Percentiles rank a stretch among this genome's conserved stretches.
Conservation (phyloP, 176 grass and related monocot genomes). For the Raddia distichophylla region DNA sequence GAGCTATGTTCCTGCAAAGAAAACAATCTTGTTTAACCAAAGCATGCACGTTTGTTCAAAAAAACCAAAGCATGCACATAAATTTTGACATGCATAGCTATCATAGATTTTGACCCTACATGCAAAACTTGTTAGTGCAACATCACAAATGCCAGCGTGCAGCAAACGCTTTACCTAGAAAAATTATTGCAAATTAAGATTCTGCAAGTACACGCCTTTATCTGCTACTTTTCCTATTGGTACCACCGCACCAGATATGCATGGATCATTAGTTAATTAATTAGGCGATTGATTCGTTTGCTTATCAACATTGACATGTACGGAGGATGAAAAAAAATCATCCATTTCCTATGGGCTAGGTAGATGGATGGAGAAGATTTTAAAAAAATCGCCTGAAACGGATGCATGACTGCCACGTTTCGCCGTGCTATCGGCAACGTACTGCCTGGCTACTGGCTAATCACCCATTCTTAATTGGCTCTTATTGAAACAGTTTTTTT, state of each 20-base stretch:
- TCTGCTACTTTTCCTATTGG: constrained; percentile 48
- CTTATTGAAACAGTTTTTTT: constrained; percentile 32
- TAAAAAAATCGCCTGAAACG: background rate
- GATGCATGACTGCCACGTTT: constrained; percentile 45
- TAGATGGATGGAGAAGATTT: no score
- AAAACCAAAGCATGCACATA: background rate
- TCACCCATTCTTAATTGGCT: constrained; percentile 25
- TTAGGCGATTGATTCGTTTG: constrained; percentile 29
- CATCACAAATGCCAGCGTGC: constrained; percentile 3
- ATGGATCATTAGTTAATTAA: constrained; percentile 36
- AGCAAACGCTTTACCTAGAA: background rate
- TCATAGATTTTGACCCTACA: background rate
- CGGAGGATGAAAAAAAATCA: constrained; percentile 21
- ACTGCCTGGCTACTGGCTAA: constrained; percentile 42
- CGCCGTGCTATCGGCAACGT: constrained; percentile 52
- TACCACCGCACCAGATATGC: constrained; percentile 39
- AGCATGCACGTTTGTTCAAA: no score
- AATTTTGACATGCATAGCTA: background rate
- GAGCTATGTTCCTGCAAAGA: no score
- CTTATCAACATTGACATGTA: constrained; percentile 28
- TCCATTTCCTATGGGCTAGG: constrained; percentile 1
- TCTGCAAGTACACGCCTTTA: constrained; percentile 42
- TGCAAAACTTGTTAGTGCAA: background rate
- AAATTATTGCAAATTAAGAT: constrained; percentile 44
- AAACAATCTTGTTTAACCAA: no score